phyloP scores from a whole-genome alignment of 176 grass and related monocot genomes.

The Carex kokanica region DNA sequence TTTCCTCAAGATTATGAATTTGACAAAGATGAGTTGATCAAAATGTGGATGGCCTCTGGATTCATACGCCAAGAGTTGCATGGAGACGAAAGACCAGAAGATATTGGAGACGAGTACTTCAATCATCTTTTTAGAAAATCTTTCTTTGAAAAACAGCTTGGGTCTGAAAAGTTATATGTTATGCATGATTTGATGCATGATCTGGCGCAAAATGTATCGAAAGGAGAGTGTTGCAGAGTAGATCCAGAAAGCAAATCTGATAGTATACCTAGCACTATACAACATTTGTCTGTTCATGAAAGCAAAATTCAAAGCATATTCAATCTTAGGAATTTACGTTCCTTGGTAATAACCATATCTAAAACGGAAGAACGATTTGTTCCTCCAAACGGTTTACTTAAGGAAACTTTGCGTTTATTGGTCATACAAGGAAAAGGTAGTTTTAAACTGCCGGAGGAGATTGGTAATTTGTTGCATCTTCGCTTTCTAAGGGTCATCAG shows the following conservation, averaged over 20 bases:
- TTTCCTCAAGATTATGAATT: conserved; percentile 37
- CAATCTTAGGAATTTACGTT: not conserved
- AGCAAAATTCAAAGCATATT: not conserved
- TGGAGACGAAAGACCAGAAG: not conserved
- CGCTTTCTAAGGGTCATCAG: conserved; percentile 14
- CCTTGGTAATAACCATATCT: conserved; percentile 18
- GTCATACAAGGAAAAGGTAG: conserved; percentile 2
- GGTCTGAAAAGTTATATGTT: not conserved
- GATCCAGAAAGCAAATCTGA: not conserved
- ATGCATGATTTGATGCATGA: conserved; percentile 43
- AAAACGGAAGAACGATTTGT: no score
- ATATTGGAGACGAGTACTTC: conserved; percentile 16
- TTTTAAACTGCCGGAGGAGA: not conserved
- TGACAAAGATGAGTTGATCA: conserved; percentile 34
- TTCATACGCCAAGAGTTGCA: not conserved
- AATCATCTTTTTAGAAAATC: conserved; percentile 22
- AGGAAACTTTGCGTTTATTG: conserved; percentile 32
- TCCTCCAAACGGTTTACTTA: not conserved
- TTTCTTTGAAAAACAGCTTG: not conserved
- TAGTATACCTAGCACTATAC: not conserved
- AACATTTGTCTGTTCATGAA: conserved; percentile 11
- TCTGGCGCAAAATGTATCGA: not conserved
- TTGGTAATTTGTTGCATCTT: conserved; percentile 24
- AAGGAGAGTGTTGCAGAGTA: not conserved
- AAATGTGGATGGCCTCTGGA: conserved; percentile 30